phyloP scores from a whole-genome alignment of 2,329 filamentous ascomycete species.

The Colletotrichum sp. region DNA sequence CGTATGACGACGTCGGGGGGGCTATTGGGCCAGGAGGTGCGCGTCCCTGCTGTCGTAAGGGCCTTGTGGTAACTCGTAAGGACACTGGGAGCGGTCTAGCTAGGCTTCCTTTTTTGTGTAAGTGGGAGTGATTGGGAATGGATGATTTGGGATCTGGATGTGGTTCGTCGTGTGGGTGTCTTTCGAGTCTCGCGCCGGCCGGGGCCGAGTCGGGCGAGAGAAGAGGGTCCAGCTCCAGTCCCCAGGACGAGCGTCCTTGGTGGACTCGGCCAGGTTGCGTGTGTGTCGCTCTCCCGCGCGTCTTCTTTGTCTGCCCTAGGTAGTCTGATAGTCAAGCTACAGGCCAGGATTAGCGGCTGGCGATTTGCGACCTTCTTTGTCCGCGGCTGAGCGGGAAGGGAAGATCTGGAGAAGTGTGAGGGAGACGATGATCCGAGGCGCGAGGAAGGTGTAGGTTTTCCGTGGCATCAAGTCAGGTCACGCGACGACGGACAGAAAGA shows the following conservation, averaged over 20 bases:
- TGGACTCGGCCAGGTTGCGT: not conserved
- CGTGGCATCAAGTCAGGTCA: not conserved
- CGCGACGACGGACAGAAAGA: not conserved
- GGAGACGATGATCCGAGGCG: not conserved
- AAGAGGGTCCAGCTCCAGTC: not conserved
- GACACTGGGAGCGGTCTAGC: not conserved
- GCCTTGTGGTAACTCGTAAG: not conserved
- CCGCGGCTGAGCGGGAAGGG: not conserved
- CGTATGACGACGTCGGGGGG: not conserved
- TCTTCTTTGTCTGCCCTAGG: not conserved
- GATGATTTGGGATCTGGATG: not conserved
- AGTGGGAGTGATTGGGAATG: not conserved
- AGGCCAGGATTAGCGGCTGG: not conserved
- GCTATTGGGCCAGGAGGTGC: not conserved
- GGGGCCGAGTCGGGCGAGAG: not conserved
- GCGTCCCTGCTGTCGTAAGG: not conserved
- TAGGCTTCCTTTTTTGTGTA: not conserved
- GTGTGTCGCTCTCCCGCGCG: not conserved
- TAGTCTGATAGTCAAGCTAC: not conserved
- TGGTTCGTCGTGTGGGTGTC: not conserved
- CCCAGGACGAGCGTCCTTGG: not conserved
- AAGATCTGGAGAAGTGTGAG: not conserved
- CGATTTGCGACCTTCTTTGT: not conserved
- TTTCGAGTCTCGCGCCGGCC: not conserved
- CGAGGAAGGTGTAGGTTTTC: not conserved